Evolutionary conservation across 495 filamentous ascomycete genomes (phyloP).

Genomic region (Podospora pseudoanserina): DNA sequence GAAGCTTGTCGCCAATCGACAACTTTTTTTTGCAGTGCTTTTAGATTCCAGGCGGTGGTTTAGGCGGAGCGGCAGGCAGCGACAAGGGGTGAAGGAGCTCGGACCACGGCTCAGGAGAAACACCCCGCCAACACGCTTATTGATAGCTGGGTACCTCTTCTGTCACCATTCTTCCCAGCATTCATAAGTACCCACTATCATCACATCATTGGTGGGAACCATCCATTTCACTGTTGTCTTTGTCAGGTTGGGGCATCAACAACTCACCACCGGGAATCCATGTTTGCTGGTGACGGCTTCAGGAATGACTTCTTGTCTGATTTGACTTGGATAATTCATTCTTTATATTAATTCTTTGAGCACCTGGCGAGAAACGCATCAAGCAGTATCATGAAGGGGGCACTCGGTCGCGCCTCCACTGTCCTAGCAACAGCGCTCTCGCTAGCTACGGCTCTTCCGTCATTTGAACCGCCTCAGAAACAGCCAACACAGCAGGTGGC

Average conservation of each 20-base stretch:
- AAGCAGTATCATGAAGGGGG: neutral
- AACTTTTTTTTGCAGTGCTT: conserved; percentile 38
- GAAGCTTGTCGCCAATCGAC: conserved; percentile 24
- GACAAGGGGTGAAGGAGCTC: conserved; percentile 28
- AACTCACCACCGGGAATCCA: neutral
- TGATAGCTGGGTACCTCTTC: neutral
- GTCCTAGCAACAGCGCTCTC: neutral
- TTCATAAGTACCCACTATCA: neutral
- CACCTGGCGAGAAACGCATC: neutral
- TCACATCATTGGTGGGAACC: neutral
- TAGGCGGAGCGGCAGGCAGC: conserved; percentile 32
- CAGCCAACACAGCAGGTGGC: conserved; percentile 38
- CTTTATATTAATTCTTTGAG: no score
- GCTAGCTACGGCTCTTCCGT: neutral
- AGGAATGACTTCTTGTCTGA: neutral
- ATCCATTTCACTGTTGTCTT: neutral
- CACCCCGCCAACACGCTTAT: neutral
- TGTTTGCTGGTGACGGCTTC: neutral
- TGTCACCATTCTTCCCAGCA: no score
- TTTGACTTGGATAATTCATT: neutral
- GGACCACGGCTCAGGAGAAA: conserved; percentile 16
- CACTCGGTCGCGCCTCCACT: neutral
- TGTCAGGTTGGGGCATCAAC: neutral
- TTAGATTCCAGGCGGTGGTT: conserved; percentile 26
- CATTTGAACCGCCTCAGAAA: neutral